Evolutionary conservation across 2,329 filamentous ascomycete genomes (phyloP), one percentile per base, ranked within the genome.

Genomic region (Ceratocystis albifundus): DNA sequence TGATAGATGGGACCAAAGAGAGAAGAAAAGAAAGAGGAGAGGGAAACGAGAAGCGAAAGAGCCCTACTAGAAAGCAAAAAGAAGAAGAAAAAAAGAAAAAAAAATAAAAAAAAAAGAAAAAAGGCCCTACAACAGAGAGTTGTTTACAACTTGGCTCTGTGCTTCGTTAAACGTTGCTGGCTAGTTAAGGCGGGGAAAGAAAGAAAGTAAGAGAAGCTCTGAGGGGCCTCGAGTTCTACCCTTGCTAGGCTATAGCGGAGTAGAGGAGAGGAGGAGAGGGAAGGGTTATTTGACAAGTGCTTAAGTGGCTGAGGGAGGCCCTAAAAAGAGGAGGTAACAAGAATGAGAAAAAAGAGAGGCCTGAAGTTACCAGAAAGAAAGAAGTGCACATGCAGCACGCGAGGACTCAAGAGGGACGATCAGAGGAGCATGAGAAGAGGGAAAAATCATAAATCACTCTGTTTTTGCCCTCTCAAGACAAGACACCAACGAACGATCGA

Each of bases 321-420:
- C 12, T 28, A 59, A 28, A 17, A 41, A 61, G 55, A 59, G 53
- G 30, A 59, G 20, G 32, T 28, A 59, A 28, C 8, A 59, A 17
- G 17, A 41, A 10, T 41, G 55, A 25, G 28, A 59, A 59, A 64
- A 64, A 30, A 64, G 67, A 50, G 46, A 50, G 46, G 46, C 46
- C n/a, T 20, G 8, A 50, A 50, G 17, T n/a, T 41, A 3, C 10
- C 1, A 41, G 36, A 41, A 15, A 41, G 10, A 50, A 20, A 22
- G 45, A 20, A 22, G 45, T 17, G 17, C 17, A 48, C 45, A 8
- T 10, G 25, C 45, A 25, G 12, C 3, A n/a, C 12, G 10, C 17
- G 22, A n/a, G 46, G 10, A 22, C 8, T 8, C 46, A 50, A n/a
- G 7, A 50, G 8, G 12, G 20, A 48, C 6, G 20, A n/a, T n/a